Evolutionary conservation across 2,329 filamentous ascomycete genomes (phyloP).

Genomic region (Beauveria sp.): DNA sequence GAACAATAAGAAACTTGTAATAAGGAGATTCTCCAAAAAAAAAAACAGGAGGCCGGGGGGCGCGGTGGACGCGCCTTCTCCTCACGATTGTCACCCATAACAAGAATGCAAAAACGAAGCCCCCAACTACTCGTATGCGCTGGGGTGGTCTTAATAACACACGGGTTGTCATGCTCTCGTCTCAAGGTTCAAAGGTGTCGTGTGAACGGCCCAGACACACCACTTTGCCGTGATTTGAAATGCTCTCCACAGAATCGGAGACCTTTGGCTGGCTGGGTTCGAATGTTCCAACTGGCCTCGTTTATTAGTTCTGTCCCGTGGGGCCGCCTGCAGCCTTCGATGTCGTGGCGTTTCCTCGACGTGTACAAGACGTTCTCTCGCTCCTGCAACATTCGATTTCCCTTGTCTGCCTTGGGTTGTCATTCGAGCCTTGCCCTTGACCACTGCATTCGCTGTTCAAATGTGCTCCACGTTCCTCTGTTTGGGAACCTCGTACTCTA

Average conservation of each 20-base stretch:
- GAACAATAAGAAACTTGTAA: constrained; percentile 2
- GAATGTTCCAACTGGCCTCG: not conserved
- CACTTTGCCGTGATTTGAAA: not conserved
- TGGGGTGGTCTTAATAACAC: not conserved
- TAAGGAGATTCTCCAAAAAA: not conserved
- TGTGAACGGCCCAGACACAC: constrained; percentile 3
- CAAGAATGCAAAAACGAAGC: not conserved
- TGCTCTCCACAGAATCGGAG: not conserved
- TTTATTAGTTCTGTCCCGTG: not conserved
- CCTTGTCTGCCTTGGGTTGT: not conserved
- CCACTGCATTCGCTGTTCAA: not conserved
- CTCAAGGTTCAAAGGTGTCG: not conserved
- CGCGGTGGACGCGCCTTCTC: not conserved
- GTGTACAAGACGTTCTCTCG: not conserved
- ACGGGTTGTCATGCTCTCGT: not conserved
- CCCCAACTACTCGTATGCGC: not conserved
- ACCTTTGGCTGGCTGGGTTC: not conserved
- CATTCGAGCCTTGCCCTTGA: not conserved
- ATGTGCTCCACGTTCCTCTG: not conserved
- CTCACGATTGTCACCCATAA: not conserved
- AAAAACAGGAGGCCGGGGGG: not conserved
- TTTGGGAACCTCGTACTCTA: not conserved
- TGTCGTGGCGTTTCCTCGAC: constrained; percentile 5
- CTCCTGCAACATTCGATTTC: not conserved
- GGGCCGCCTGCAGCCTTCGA: not conserved